Conservation (phyloP, 2,329 filamentous ascomycete genomes). For the Thielaviopsis euricoi region DNA sequence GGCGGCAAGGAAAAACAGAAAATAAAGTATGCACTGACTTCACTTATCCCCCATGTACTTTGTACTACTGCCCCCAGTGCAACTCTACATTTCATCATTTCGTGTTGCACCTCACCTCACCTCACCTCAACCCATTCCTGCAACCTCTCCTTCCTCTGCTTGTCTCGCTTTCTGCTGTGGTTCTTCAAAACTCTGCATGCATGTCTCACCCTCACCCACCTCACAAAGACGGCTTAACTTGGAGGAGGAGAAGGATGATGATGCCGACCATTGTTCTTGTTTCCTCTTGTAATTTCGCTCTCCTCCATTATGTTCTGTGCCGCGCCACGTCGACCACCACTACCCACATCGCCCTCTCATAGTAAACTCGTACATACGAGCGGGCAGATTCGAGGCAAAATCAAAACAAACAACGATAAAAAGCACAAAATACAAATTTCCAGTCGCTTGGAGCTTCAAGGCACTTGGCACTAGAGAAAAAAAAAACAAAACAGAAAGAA, state of each 20-base stretch:
- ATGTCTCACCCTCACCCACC: neutral
- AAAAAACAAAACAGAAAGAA: neutral
- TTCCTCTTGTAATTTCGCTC: neutral
- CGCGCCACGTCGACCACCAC: neutral
- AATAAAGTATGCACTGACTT: neutral
- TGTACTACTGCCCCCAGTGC: neutral
- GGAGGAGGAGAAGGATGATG: neutral
- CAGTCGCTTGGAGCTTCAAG: too few species aligned
- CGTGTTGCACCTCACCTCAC: neutral
- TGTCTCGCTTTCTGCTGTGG: neutral
- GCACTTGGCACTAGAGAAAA: too few species aligned
- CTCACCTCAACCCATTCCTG: neutral
- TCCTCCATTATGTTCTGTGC: neutral
- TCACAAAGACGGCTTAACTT: too few species aligned
- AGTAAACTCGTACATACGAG: neutral
- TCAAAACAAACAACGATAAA: too few species aligned
- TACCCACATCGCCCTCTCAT: neutral
- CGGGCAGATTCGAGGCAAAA: too few species aligned
- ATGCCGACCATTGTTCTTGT: neutral
- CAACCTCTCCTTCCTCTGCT: neutral
- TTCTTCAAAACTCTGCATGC: neutral
- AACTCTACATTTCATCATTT: neutral
- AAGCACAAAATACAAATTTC: neutral
- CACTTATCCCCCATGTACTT: neutral
- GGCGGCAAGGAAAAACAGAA: neutral